These are phyloP conservation scores for Rhododendron griersonianum DNA, from an alignment of 148 eudicot species.

Conservation along the genomic window DNA sequence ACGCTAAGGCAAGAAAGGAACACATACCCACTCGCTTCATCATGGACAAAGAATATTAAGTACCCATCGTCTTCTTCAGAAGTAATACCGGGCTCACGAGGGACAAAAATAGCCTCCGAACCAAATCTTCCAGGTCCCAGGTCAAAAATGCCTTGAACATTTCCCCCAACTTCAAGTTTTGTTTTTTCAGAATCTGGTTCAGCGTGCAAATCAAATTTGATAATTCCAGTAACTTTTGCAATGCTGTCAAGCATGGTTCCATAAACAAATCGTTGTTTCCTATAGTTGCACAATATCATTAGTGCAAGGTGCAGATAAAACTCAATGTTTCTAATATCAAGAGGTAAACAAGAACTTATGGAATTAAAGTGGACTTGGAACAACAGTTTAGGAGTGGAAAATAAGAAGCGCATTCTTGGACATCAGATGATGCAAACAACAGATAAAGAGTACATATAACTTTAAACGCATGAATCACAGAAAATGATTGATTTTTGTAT, in stretches of 20 bases:
- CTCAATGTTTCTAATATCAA: not conserved
- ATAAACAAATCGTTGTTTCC: conserved; percentile 87
- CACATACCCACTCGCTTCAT: conserved; percentile 74
- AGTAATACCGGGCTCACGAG: conserved; percentile 54
- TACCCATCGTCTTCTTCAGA: conserved; percentile 96
- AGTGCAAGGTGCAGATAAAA: not conserved
- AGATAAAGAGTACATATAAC: not conserved
- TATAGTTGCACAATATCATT: conserved; percentile 21
- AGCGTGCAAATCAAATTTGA: conserved; percentile 90
- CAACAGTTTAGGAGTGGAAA: not conserved
- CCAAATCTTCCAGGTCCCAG: conserved; percentile 87
- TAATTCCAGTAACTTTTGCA: conserved; percentile 72
- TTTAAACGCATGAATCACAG: not conserved
- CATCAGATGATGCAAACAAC: not conserved
- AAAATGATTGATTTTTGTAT: not conserved
- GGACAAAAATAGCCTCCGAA: conserved; percentile 88
- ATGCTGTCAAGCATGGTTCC: conserved; percentile 67
- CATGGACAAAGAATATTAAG: conserved; percentile 85
- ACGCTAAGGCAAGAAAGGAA: not conserved
- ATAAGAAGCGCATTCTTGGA: not conserved
- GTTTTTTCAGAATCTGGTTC: conserved; percentile 66
- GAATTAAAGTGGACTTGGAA: not conserved
- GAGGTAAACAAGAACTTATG: too few relatives aligned
- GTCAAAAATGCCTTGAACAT: conserved; percentile 71
- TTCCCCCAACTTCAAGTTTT: conserved; percentile 82